Conservation (phyloP, 2,329 filamentous ascomycete genomes). For the Fusarium nelsonii region DNA sequence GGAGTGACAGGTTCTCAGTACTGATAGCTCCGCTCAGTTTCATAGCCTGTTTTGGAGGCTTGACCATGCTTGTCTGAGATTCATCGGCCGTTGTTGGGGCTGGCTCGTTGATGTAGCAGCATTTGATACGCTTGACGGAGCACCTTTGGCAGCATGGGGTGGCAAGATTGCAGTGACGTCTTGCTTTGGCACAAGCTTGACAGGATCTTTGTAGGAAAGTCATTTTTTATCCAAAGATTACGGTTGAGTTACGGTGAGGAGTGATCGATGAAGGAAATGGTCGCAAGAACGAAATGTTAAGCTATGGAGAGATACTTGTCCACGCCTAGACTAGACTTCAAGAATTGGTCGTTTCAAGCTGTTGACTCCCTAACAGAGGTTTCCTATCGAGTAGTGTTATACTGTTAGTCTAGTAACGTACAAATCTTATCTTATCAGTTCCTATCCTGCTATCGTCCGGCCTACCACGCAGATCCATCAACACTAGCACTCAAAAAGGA, state of each 20-base stretch:
- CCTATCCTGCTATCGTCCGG: too few species aligned
- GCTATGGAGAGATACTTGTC: too few species aligned
- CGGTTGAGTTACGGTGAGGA: not conserved
- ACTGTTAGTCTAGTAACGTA: too few species aligned
- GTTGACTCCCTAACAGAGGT: too few species aligned
- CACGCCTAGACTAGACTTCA: too few species aligned
- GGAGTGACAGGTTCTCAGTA: rapidly evolving
- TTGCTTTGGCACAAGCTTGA: constrained; percentile 3
- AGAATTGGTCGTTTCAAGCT: too few species aligned
- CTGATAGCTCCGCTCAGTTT: rapidly evolving
- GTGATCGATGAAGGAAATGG: not conserved
- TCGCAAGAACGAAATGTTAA: too few species aligned
- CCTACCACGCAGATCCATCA: too few species aligned
- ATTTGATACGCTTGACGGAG: constrained; percentile 9
- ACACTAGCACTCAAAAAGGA: not conserved
- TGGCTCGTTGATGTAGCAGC: constrained; percentile 15
- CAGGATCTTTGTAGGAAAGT: not conserved
- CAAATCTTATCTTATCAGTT: too few species aligned
- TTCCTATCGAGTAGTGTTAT: too few species aligned
- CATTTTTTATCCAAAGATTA: not conserved
- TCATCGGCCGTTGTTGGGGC: not conserved
- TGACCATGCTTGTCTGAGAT: not conserved
- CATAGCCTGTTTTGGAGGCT: rapidly evolving
- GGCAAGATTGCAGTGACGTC: constrained; percentile 13
- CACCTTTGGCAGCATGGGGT: constrained; percentile 16